Base-by-base conservation (phyloP, 2,329 filamentous ascomycete species). In the Aspergillus sp. region DNA sequence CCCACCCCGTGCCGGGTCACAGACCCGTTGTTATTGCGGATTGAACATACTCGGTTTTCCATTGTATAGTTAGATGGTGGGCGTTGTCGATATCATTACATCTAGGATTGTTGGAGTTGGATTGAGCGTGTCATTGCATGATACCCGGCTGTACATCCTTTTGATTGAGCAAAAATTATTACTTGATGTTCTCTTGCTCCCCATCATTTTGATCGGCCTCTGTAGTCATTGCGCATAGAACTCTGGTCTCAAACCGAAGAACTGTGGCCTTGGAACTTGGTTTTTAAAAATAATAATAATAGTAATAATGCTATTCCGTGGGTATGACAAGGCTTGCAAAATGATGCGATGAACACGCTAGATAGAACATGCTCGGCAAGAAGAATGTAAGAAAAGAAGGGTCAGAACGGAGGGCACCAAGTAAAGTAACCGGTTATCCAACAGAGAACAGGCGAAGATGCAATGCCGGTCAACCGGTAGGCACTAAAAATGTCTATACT, bases 11-110 rank as follows among this genome's bases (percentile, higher is more conserved):
- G 19, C 47, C 54, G 9, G 56, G 57, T 27, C 55, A 53, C 41
- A 52, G 57, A 43, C 48, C 49, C 26, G 36, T 62, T 38, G 47
- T 65, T 6, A 57, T 62, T 49, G 55, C 63, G 43, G 63, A 65
- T 54, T 65, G 46, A 54, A 8, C 29, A 34, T 30, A 33, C 4
- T 7, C 30, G 29, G 5, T n/a, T 41, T 30, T 34, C 19, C 19
- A 19, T 44, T 19, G n/a, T n/a, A 36, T 6, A 36, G n/a, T 19
- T 19, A 19, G 2, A 36, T 19, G n/a, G 34, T n/a, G 34, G 5
- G 34, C 5, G 10, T 36, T 19, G 5, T 39, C 19, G 30, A 39
- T 39, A 39, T 39, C 27, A 12, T 26, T 39, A 36, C 32, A 34
- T 36, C 34, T 39, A 29, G 6, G 10, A 26, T 29, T 32, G 33